Base-by-base conservation (phyloP, 129 eudicot genomes). In the Scalesia atractyloides region DNA sequence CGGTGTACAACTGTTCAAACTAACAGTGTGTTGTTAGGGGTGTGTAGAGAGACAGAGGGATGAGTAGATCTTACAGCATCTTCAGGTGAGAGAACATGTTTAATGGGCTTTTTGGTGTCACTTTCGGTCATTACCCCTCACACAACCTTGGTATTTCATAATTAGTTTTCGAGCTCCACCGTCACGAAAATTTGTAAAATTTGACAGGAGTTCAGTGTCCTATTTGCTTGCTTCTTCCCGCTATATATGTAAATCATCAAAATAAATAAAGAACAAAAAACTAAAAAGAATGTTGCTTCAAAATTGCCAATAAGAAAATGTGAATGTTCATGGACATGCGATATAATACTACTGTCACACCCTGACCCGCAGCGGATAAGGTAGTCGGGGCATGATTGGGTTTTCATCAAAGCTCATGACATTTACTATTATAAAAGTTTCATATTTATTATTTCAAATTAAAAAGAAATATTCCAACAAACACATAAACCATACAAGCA, bases 201-300 rank as follows among this genome's bases (percentile, higher is more conserved):
- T 82, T 37, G 83, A 74, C 41, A 89, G 81, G 63, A 73, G 77
- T 33, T 89, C 88, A 67, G 87, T 76, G 52, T 86, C 96, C 68
- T 86, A 90, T 69, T 80, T 84, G 57, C 88, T 82, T 61, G 96
- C 92, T 80, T 90, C 92, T 76, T 83, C 88, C 92, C 86, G 84
- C 80, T 18, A 33, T 46, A 30, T 30, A 30, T 30, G 0, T 30
- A 30, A 30, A 30, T 30, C 4, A 3, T 30, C 34, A 30, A 30
- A 30, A 30, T 2, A 30, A 0, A 30, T 30, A 30, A 30, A 30
- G 34, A 30, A 30, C 5, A 30, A 30, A 30, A 30, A 30, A 30
- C 34, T 30, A 30, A 30, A 30, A 30, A 30, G 4, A 4, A 30
- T 30, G 4, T 30, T 3, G 34, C 34, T 30, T 30, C 34, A 30